phyloP scores from a whole-genome alignment of 352 stramenopile genomes.

The Phytophthora fragariaefolia region DNA sequence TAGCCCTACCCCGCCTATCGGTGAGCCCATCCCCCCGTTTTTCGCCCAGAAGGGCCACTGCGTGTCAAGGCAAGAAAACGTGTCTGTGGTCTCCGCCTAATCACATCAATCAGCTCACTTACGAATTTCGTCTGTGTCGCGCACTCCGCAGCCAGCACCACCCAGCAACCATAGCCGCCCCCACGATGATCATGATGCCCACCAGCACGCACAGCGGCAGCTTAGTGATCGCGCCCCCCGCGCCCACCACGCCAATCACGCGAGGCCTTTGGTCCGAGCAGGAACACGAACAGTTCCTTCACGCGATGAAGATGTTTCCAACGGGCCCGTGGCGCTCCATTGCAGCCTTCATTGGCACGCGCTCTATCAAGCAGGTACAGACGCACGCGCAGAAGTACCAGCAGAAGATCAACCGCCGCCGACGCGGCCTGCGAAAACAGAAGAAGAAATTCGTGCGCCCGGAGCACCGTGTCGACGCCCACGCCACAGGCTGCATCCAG shows the following conservation, averaged over 20 bases:
- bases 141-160: conserved; percentile 22
- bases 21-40: conserved; percentile 31
- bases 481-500: conserved; percentile 71
- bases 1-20: conserved; percentile 30
- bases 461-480: conserved; percentile 77
- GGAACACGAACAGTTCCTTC: conserved; percentile 85
- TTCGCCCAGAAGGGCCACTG: conserved; percentile 19
- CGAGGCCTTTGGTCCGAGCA: conserved; percentile 76
- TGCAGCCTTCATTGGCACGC: conserved; percentile 75
- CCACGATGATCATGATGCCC: conserved; percentile 43
- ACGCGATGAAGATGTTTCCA: conserved; percentile 84
- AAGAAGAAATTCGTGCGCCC: conserved; percentile 83
- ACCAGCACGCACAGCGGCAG: conserved; percentile 27
- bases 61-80: conserved; percentile 45
- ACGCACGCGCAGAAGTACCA: conserved; percentile 90
- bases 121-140: conserved; percentile 41
- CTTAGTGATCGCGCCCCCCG: conserved; percentile 22
- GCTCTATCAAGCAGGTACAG: conserved; percentile 85
- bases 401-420: conserved; percentile 84
- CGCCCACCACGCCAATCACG: conserved; percentile 46
- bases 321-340: conserved; percentile 79
- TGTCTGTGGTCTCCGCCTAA: too few species aligned
- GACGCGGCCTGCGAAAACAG: conserved; percentile 82
- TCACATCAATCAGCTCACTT: conserved; percentile 49
- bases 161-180: conserved; percentile 21